Base-by-base conservation (phyloP, 192 early-diverging fungal genomes). In the Dissophora globulifera region DNA sequence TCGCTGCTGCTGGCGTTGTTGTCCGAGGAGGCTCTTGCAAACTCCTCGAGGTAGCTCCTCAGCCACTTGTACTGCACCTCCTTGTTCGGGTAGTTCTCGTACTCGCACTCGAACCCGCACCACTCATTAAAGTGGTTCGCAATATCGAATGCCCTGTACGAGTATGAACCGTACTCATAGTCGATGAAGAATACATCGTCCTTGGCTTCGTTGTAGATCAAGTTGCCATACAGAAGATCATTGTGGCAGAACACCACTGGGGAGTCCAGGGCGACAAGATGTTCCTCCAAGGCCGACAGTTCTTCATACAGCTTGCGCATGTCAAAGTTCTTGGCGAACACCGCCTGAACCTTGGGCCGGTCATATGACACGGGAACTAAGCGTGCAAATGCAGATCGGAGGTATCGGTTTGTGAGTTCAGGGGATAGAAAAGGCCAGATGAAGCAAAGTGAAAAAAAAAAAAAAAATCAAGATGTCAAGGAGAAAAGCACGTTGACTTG, bases 101-200 rank as follows among this genome's bases (percentile, higher is more conserved):
- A 98, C 50, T 98, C 93, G 81, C 96, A 98, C 58, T 98, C 96
- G 74, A 97, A 98, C 5, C 95, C 88, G 38, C 38, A 33, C 72
- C 87, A 92, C 68, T 98, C 96, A 79, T 92, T 93, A 69, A 97
- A 98, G 79, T 97, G 95, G 71, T 98, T 98, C 41, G 88, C 95
- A 59, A 98, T 95, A 71, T 98, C 96, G 79, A 97, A 98, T 3
- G 89, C 95, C 41, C 95, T 87, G 75, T 88, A 93, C 26, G 87
- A 89, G 78, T 92, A 92, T 9, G 81, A 87, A 2, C 91, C 95
- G 69, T 98, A 98, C 60, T 98, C 96, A 67, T 96, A 95, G 78
- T 98, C 95, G 61, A 97, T 98, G 75, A 95, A 96, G 46, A 82
- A 83, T 8, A 89, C 89, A 27, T 83, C 76, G 51, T 91, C 82